phyloP scores from a whole-genome alignment of 495 filamentous ascomycete species.

The Tuber brumale region DNA sequence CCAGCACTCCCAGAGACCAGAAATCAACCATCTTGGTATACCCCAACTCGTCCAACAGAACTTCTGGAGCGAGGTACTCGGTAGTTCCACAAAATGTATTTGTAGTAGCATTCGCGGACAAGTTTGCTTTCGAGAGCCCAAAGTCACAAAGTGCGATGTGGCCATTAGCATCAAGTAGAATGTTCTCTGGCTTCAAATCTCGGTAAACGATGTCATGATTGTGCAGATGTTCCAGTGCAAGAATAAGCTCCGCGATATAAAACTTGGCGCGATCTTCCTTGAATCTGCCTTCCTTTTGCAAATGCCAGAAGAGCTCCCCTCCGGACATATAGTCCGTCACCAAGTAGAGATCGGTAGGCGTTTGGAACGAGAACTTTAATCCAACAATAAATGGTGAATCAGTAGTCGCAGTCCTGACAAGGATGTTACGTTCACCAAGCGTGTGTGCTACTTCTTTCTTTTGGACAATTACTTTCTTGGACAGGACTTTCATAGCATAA shows the following conservation, averaged over 20 bases:
- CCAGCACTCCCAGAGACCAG: constrained; percentile 94
- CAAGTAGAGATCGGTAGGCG: constrained; percentile 88
- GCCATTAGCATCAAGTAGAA: constrained; percentile 73
- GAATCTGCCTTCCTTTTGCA: constrained; percentile 96
- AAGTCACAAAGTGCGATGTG: constrained; percentile 84
- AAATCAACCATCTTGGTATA: constrained; percentile 99
- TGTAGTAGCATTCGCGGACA: constrained; percentile 91
- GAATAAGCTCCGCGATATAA: constrained; percentile 95
- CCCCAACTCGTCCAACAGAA: constrained; percentile 89
- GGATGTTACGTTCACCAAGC: constrained; percentile 90
- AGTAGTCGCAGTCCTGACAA: constrained; percentile 90
- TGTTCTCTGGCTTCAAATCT: constrained; percentile 82
- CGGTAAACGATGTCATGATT: constrained; percentile 97
- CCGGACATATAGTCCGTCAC: constrained; percentile 99
- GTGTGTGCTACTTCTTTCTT: constrained; percentile 99
- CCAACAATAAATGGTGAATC: constrained; percentile 98
- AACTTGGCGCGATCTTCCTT: constrained; percentile 93
- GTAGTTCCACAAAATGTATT: constrained; percentile 99
- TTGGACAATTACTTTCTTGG: constrained; percentile 98
- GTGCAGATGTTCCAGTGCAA: constrained; percentile 91
- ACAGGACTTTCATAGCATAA: constrained; percentile 98
- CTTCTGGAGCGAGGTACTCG: constrained; percentile 93
- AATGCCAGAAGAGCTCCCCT: constrained; percentile 95
- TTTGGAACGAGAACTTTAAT: constrained; percentile 98
- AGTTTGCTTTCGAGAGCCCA: constrained; percentile 92